Evolutionary conservation across 306 rosid genomes (phyloP).

Genomic region (Rosa rugosa): DNA sequence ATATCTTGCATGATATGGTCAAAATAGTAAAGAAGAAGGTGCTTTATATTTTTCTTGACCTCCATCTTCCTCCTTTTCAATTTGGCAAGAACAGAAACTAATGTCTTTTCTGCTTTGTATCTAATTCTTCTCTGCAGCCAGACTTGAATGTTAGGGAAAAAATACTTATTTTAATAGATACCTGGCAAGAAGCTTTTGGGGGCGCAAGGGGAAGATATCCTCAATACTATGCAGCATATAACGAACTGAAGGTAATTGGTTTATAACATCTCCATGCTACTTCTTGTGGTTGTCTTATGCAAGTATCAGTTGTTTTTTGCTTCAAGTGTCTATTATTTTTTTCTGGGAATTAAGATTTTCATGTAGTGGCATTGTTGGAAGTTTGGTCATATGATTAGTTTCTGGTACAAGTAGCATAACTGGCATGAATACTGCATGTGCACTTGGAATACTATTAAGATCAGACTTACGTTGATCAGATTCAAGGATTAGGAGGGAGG

Average conservation of each 20-base stretch:
- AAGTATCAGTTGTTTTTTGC: neutral
- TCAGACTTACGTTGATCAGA: neutral
- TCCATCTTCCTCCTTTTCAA: slow-evolving; percentile 2
- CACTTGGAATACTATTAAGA: neutral
- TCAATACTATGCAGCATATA: slow-evolving; percentile 83
- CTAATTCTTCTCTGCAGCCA: slow-evolving; percentile 64
- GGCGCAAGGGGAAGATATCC: slow-evolving; percentile 80
- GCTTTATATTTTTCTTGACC: slow-evolving; percentile 11
- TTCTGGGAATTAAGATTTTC: neutral
- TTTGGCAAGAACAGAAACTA: slow-evolving; percentile 1
- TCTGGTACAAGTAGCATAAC: neutral
- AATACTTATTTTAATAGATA: slow-evolving; percentile 74
- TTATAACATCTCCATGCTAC: slow-evolving; percentile 13
- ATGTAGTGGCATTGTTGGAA: neutral
- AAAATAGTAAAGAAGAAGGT: slow-evolving; percentile 99
- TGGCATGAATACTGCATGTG: neutral
- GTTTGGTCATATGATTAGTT: neutral
- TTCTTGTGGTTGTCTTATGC: neutral
- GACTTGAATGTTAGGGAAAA: slow-evolving; percentile 90
- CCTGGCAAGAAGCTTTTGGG: slow-evolving; percentile 99
- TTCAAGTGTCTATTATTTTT: neutral
- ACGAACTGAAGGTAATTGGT: slow-evolving; percentile 68
- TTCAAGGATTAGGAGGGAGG: neutral
- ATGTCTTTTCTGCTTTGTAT: slow-evolving; percentile 27
- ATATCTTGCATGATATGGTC: slow-evolving; percentile 91